These are phyloP conservation scores for Lachnellula subtilissima DNA, from an alignment of 2,329 filamentous ascomycete species.

Conservation along the genomic window DNA sequence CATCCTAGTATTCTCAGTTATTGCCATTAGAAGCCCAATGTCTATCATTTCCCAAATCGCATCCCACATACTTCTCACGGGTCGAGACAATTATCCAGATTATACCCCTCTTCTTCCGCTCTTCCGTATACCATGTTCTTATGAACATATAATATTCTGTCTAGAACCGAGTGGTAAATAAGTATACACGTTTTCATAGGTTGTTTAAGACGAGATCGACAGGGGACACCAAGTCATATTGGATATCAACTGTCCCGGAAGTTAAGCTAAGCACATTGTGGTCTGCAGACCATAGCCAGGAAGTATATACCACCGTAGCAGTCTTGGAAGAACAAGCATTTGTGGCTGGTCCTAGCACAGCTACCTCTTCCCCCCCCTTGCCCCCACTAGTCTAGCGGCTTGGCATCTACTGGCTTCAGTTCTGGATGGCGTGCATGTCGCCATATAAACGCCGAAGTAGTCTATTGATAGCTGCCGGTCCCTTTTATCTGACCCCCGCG, in stretches of 20 bases:
- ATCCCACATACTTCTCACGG: neutral
- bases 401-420: neutral
- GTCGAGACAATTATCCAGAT: neutral
- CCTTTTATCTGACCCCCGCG: neutral
- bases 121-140: neutral
- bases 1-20: neutral
- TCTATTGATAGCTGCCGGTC: neutral
- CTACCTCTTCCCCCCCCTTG: no score
- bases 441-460: neutral
- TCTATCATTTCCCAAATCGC: no score
- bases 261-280: no score
- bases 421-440: neutral
- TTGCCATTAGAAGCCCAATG: no score
- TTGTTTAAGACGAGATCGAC: neutral
- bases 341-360: neutral
- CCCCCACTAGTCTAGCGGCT: neutral
- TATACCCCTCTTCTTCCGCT: neutral
- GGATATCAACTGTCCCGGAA: no score
- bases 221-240: neutral
- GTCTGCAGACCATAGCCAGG: neutral
- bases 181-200: neutral
- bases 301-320: neutral
- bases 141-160: neutral
- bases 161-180: neutral
- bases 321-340: neutral